These are phyloP conservation scores for Ocimum tenuiflorum DNA, from an alignment of 257 asterid species.

Conservation along the genomic window DNA sequence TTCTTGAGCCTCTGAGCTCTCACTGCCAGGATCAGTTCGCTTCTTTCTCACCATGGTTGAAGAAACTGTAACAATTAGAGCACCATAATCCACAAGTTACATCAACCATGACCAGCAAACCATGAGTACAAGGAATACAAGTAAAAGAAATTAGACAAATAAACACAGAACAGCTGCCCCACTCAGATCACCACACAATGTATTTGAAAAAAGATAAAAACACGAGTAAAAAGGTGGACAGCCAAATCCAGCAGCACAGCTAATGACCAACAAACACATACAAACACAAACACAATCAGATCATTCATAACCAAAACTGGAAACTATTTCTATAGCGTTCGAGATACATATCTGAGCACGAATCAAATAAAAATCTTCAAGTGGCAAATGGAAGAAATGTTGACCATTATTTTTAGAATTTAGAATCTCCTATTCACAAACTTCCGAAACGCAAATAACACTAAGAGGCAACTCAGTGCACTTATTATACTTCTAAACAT, in stretches of 20 bases:
- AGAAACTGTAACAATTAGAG: conserved; percentile 11
- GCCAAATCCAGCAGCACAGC: not conserved
- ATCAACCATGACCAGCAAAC: not conserved
- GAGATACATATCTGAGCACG: not conserved
- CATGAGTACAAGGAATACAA: not conserved
- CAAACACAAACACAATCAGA: conserved; percentile 5
- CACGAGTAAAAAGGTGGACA: too few relatives aligned
- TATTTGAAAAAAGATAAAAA: not conserved
- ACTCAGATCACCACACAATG: not conserved
- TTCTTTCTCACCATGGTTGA: conserved; percentile 69
- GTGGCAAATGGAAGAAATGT: not conserved
- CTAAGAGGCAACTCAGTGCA: not conserved
- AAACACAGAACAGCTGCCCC: not conserved
- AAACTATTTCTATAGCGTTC: too few relatives aligned
- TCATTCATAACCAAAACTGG: not conserved
- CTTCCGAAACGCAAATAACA: not conserved
- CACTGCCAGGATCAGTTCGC: conserved; percentile 66
- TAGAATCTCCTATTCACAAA: not conserved
- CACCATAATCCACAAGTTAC: conserved; percentile 8
- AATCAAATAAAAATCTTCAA: not conserved
- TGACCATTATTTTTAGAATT: not conserved
- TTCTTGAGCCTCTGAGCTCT: conserved; percentile 53
- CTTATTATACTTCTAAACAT: not conserved
- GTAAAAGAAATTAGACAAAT: not conserved
- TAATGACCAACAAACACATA: not conserved